Percentiles rank a stretch among this genome's conserved stretches.
These are phyloP conservation scores for Penicillium sclerotiorum DNA, from an alignment of 2,329 filamentous ascomycete genomes.

Conservation along the genomic window DNA sequence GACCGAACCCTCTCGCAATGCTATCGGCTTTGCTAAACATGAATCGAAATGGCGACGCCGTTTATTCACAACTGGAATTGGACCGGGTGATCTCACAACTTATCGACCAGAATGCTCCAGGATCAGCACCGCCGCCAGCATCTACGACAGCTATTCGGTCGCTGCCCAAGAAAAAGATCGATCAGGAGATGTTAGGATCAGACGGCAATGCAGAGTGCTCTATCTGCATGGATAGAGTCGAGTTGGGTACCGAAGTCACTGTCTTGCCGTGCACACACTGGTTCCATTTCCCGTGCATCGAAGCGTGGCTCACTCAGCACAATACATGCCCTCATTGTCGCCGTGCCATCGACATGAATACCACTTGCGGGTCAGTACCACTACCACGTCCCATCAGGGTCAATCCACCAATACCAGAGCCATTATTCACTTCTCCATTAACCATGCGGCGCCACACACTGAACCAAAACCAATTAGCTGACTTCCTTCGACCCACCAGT, in stretches of 20 bases:
- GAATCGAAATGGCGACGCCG: constrained; percentile 71
- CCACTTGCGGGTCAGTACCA: constrained; percentile 3
- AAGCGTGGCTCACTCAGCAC: constrained; percentile 83
- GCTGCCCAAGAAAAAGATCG: constrained; percentile 71
- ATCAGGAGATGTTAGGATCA: constrained; percentile 67
- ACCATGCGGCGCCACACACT: too few species aligned
- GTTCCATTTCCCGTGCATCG: constrained; percentile 85
- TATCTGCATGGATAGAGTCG: constrained; percentile 89
- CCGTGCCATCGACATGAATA: constrained; percentile 42
- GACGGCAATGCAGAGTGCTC: constrained; percentile 79
- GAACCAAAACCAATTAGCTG: neutral
- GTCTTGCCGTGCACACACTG: constrained; percentile 87
- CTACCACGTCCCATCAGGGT: too few species aligned
- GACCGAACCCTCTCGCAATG: constrained; percentile 48
- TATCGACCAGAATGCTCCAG: constrained; percentile 76
- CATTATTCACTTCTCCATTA: too few species aligned
- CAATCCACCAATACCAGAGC: too few species aligned
- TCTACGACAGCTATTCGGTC: constrained; percentile 71
- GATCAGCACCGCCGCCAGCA: constrained; percentile 81
- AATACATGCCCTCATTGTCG: constrained; percentile 77
- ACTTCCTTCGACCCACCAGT: constrained; percentile 12
- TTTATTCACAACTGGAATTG: constrained; percentile 86
- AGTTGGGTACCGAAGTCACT: constrained; percentile 71
- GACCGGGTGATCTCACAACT: constrained; percentile 85
- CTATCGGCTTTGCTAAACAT: constrained; percentile 45